Conservation (phyloP, 2,329 filamentous ascomycete genomes). For the Trichoderma harzianum region DNA sequence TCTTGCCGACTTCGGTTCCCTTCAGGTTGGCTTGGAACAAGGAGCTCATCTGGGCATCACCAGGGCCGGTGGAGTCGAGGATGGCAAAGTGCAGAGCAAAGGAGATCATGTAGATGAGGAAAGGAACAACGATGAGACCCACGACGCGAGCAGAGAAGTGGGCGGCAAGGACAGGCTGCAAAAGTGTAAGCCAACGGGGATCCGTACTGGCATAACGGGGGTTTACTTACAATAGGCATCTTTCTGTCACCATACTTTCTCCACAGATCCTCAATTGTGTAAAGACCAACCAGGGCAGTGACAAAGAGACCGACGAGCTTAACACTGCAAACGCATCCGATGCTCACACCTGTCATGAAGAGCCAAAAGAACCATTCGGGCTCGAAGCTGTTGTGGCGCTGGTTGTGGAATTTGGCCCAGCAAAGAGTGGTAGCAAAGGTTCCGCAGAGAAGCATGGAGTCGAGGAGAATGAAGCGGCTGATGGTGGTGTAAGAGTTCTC, state of each 20-base stretch:
- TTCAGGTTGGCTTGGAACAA: conserved; percentile 96
- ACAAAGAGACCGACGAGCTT: conserved; percentile 98
- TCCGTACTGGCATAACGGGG: not conserved
- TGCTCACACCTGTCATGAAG: conserved; percentile 87
- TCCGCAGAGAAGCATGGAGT: conserved; percentile 98
- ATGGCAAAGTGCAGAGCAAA: conserved; percentile 95
- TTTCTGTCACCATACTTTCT: conserved; percentile 93
- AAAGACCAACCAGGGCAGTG: conserved; percentile 89
- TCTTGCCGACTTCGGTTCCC: conserved; percentile 89
- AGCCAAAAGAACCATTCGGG: conserved; percentile 94
- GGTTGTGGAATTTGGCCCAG: conserved; percentile 94
- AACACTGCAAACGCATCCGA: conserved; percentile 96
- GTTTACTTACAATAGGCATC: conserved; percentile 70
- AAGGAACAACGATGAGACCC: conserved; percentile 82
- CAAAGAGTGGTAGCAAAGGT: conserved; percentile 97
- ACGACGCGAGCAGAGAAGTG: conserved; percentile 78
- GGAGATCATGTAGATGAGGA: conserved; percentile 90
- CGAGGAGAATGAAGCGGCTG: conserved; percentile 94
- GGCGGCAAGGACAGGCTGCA: conserved; percentile 62
- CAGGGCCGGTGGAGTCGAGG: conserved; percentile 87
- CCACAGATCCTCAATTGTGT: conserved; percentile 96
- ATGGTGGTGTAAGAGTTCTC: conserved; percentile 99
- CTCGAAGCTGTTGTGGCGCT: conserved; percentile 82
- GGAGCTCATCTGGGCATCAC: conserved; percentile 99
- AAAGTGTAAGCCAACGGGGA: not conserved